phyloP scores from a whole-genome alignment of 768 basidiomycete genomes.

The Cyclocybe cylindracea region DNA sequence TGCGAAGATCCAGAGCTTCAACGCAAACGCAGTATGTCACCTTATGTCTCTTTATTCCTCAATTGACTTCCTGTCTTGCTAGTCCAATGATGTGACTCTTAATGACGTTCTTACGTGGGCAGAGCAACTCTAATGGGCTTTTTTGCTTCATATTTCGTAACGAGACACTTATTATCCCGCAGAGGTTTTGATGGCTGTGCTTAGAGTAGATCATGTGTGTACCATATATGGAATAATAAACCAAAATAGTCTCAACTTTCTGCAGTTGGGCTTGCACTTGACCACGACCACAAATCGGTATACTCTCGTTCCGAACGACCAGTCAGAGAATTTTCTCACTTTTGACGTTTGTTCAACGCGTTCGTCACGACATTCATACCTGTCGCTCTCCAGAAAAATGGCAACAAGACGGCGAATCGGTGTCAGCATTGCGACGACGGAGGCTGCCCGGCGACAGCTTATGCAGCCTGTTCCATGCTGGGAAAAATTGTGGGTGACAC shows the following conservation, averaged over 20 bases:
- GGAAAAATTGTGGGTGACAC: slow-evolving; percentile 75
- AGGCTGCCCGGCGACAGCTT: slow-evolving; percentile 80
- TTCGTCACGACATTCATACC: neutral
- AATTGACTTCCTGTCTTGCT: neutral
- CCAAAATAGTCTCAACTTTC: too few species aligned
- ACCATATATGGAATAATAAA: too few species aligned
- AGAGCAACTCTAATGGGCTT: slow-evolving; percentile 37
- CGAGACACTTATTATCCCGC: too few species aligned
- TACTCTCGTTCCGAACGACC: too few species aligned
- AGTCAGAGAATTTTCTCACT: neutral
- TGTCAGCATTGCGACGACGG: slow-evolving; percentile 73
- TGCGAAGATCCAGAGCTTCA: neutral
- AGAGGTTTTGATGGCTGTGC: too few species aligned
- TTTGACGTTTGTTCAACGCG: neutral
- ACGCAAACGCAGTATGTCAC: neutral
- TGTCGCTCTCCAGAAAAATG: slow-evolving; percentile 40
- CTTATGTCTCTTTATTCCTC: neutral
- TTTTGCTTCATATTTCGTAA: too few species aligned
- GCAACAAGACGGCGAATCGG: slow-evolving; percentile 76
- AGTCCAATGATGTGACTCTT: slow-evolving; percentile 19
- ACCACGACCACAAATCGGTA: too few species aligned
- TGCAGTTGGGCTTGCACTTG: too few species aligned
- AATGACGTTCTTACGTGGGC: slow-evolving; percentile 60
- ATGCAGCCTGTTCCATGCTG: slow-evolving; percentile 89
- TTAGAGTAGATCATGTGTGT: too few species aligned